Evolutionary conservation across 2,329 filamentous ascomycete genomes (phyloP).

Genomic region (Diplodia mutila): DNA sequence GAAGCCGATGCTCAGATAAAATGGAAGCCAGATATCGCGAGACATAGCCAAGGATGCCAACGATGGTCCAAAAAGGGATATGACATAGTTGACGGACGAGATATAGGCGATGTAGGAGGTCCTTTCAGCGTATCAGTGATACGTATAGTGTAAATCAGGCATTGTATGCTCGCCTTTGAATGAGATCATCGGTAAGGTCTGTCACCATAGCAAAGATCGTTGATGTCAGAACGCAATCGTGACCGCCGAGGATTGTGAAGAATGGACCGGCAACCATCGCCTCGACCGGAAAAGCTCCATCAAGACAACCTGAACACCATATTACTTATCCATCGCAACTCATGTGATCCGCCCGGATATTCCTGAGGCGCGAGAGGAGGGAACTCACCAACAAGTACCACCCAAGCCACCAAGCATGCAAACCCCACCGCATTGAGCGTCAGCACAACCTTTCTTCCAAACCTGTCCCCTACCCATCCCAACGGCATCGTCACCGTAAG

Average conservation of each 20-base stretch:
- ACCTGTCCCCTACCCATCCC: slow-evolving; percentile 39
- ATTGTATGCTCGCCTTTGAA: slow-evolving; percentile 32
- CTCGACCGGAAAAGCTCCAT: slow-evolving; percentile 35
- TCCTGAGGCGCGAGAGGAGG: too few species aligned
- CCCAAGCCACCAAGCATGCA: slow-evolving; percentile 38
- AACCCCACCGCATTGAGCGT: slow-evolving; percentile 40
- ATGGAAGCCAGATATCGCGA: slow-evolving; percentile 41
- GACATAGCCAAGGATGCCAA: slow-evolving; percentile 42
- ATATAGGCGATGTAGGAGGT: slow-evolving; percentile 41
- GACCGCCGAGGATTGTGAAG: slow-evolving; percentile 38
- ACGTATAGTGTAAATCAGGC: slow-evolving; percentile 6
- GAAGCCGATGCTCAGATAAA: slow-evolving; percentile 39
- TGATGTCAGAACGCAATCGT: slow-evolving; percentile 42
- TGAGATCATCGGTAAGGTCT: slow-evolving; percentile 37
- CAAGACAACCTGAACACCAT: slow-evolving; percentile 32
- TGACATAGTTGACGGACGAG: slow-evolving; percentile 37
- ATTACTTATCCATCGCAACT: background rate
- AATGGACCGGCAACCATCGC: slow-evolving; percentile 39
- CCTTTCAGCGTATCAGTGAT: slow-evolving; percentile 25
- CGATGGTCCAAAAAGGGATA: slow-evolving; percentile 40
- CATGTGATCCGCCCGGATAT: too few species aligned
- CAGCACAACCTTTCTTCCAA: slow-evolving; percentile 36
- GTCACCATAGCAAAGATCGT: slow-evolving; percentile 41
- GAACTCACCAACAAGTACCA: slow-evolving; percentile 38
- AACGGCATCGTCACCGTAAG: slow-evolving; percentile 42